A percentile compares a stretch with the other conserved stretches of the same genome.
Conservation (phyloP, 345 rosid species). For the Noccaea caerulescens region DNA sequence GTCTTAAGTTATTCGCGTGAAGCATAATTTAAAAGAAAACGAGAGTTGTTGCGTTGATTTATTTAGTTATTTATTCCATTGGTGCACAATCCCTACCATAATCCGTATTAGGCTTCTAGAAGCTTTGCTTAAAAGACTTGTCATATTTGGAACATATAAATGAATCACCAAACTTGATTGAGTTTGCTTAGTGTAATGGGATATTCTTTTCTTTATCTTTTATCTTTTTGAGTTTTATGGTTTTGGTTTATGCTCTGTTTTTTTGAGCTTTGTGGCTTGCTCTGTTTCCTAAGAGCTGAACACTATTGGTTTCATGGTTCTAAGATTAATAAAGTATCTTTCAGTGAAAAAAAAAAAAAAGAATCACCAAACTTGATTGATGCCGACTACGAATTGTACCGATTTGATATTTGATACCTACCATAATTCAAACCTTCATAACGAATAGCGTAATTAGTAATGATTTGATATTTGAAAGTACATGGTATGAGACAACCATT, state of each 20-base stretch:
- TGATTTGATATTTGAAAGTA: no score
- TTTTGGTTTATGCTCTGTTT: no score
- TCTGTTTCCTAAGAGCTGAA: no score
- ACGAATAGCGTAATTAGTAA: no score
- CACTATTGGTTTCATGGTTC: no score
- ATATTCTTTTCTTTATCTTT: no score
- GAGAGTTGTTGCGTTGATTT: slow-evolving; percentile 1
- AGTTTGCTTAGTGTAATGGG: no score
- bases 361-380: not conserved
- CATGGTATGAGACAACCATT: not conserved
- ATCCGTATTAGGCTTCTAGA: not conserved
- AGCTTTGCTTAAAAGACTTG: slow-evolving; percentile 8
- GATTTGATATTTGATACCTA: no score
- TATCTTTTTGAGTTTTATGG: no score
- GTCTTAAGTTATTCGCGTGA: not conserved
- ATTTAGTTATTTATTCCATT: not conserved
- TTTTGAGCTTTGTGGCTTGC: no score
- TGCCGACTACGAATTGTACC: not conserved
- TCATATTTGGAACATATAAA: not conserved
- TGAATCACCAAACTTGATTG: not conserved
- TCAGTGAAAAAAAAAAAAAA: not conserved
- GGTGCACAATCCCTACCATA: not conserved
- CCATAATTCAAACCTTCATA: no score
- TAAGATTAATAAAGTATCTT: no score
- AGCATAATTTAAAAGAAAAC: not conserved